Base-by-base conservation (phyloP, 345 rosid species). In the Eucalyptus tenuipes region DNA sequence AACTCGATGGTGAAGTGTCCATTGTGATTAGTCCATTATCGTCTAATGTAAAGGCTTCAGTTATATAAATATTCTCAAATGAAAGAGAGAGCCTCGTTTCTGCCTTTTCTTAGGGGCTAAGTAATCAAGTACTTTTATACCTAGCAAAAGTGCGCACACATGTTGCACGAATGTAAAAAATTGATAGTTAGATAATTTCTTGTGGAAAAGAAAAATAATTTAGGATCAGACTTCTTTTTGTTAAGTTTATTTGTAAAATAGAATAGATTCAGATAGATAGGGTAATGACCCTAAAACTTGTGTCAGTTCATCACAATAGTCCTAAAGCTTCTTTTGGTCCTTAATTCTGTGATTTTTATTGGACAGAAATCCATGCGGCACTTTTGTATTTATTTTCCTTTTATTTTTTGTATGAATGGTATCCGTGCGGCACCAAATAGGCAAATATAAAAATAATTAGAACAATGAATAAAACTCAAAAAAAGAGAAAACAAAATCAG, bases 401-500 rank as follows among this genome's bases (percentile, higher is more conserved):
- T 20, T 52, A 52, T 55, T 9, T 55, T 55, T 55, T 55, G 61
- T 55, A 24, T 55, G 29, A 55, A 55, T 55, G 29, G 29, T 1
- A 25, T 55, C 24, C 61, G 24, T 55, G 29, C 13, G 61, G 13
- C 29, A 24, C 61, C 61, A 55, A 55, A 55, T 55, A 4, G 61
- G 61, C 3, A 55, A 55, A 24, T 0, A 55, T 9, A 10, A 52
- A 16, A 50, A 55, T 9, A 24, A 24, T 24, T 55, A 55, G 61
- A 55, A 24, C 1, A 55, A 24, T 55, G 61, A 24, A 55, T 55
- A 55, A 24, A 24, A 4, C 29, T 55, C 12, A 55, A 55, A 24
- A 55, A 24, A 0, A 22, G 1, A 4, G 0, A 55, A 3, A 55
- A 22, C 12, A 12, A 55, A 24, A 55, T 18, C 57, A 52, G 25